These are phyloP conservation scores for Calocybe gambosa DNA, from an alignment of 1,284 basidiomycete genomes.

Conservation along the genomic window DNA sequence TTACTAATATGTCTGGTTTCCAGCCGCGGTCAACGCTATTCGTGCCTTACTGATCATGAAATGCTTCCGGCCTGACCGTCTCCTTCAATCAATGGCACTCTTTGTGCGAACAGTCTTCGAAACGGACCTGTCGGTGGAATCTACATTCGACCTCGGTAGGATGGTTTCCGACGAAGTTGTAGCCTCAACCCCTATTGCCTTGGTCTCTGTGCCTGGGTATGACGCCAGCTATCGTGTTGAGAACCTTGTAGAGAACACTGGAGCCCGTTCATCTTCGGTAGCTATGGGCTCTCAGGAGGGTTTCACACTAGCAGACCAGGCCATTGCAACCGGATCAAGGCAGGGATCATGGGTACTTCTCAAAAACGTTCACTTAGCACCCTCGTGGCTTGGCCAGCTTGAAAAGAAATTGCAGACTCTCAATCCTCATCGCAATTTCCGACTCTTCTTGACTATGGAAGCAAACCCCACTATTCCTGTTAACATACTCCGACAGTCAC, in stretches of 20 bases:
- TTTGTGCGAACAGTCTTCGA: conserved; percentile 75
- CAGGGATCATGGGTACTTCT: conserved; percentile 92
- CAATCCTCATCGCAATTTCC: conserved; percentile 84
- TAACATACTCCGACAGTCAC: conserved; percentile 91
- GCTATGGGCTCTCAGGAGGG: conserved; percentile 99
- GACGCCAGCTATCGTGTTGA: conserved; percentile 96
- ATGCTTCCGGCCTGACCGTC: conserved; percentile 85
- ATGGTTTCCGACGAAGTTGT: conserved; percentile 79
- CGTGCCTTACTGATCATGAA: conserved; percentile 79
- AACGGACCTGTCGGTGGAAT: conserved; percentile 68
- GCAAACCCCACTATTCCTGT: conserved; percentile 89
- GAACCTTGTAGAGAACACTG: conserved; percentile 74
- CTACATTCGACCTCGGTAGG: conserved; percentile 66
- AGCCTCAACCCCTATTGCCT: conserved; percentile 78
- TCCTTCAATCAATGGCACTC: conserved; percentile 74
- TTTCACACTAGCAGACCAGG: conserved; percentile 90
- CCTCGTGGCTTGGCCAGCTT: conserved; percentile 89
- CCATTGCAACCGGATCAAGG: conserved; percentile 84
- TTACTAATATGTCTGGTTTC: conserved; percentile 20
- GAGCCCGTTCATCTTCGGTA: conserved; percentile 75
- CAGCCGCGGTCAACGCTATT: conserved; percentile 69
- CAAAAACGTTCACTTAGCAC: conserved; percentile 94
- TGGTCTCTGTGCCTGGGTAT: conserved; percentile 93
- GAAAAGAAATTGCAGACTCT: conserved; percentile 96
- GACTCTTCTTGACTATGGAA: conserved; percentile 96